Evolutionary conservation across 495 filamentous ascomycete species (phyloP).

Genomic region (Tuber microsphaerosporum): DNA sequence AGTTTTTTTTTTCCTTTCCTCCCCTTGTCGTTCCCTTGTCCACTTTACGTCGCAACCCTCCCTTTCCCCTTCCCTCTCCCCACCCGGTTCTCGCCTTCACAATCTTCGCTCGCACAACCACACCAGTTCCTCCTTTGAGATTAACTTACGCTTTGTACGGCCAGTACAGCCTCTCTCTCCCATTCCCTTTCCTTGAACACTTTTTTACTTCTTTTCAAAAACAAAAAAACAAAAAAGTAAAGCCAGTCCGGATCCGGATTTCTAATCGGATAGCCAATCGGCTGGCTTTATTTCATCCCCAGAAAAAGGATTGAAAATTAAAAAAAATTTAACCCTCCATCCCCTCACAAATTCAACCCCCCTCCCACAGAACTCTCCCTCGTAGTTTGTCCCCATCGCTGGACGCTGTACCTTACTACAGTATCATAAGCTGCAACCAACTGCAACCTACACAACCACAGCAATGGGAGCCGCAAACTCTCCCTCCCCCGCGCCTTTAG

Average conservation of each 20-base stretch:
- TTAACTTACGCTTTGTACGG: not conserved
- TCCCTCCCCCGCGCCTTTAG: not conserved
- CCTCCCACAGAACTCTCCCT: not conserved
- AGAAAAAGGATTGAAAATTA: too few species aligned
- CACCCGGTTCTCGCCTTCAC: not conserved
- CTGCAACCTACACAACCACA: constrained; percentile 5
- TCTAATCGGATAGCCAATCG: not conserved
- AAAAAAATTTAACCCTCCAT: not conserved
- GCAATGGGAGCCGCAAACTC: constrained; percentile 9
- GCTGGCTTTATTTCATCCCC: not conserved
- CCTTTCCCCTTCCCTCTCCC: constrained; percentile 11
- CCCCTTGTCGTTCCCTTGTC: constrained; percentile 1
- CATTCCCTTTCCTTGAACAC: not conserved
- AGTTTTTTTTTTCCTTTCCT: not conserved
- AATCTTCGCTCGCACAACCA: not conserved
- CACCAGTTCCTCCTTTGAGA: not conserved
- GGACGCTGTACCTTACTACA: constrained; percentile 4
- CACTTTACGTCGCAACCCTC: not conserved
- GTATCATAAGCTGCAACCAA: not conserved
- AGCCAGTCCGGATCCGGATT: not conserved
- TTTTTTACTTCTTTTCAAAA: not conserved
- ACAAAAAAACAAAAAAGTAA: not conserved
- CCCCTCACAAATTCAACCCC: not conserved
- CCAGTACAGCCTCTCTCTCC: not conserved
- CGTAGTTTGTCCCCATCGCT: constrained; percentile 3